Base-by-base conservation (phyloP, 2,329 filamentous ascomycete species). In the Talaromyces atroroseus region DNA sequence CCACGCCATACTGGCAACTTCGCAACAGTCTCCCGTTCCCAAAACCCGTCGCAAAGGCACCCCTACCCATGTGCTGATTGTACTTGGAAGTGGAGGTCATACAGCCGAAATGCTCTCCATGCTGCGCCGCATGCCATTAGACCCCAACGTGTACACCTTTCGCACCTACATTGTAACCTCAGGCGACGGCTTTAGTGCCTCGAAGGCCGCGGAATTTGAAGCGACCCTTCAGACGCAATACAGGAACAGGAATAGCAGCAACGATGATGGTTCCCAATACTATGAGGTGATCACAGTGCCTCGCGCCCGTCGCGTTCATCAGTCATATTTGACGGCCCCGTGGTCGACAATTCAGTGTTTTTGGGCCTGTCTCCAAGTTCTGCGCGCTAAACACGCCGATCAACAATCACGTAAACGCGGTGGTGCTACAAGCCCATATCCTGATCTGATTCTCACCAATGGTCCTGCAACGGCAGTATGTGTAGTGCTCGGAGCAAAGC, bases 61-160 rank as follows among this genome's bases (percentile, higher is more conserved):
- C 3, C 75, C 76, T 24, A 77, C 78, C 6, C 84, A 92, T 70
- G 77, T 91, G 54, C 78, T 95, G 32, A 82, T 95, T 61, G 86
- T 97, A 24, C 86, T 97, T 23, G 94, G 94, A 52, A 95, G 89
- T 2, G 94, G 94, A 32, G 94, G 94, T 0, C 94, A 99, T 74
- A 96, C 94, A 0, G 86, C 90, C 49, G 94, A 99, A 73, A 95
- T 99, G 88, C 80, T 96, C 60, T 85, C 87, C 66, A 88, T 96
- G 77, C 83, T 99, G 78, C 63, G 82, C 80, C 62, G 82, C 81
- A 66, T 78, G 76, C 57, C 73, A 74, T 40, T 78, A 42, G 65
- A 74, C 46, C 77, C 61, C 46, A 69, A 54, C 68, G 72, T 66
- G 74, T 86, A 74, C 68, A 77, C 74, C 5, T 86, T 89, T 64